Conservation (phyloP, 2,329 filamentous ascomycete genomes). For the Pyrenophora teres region DNA sequence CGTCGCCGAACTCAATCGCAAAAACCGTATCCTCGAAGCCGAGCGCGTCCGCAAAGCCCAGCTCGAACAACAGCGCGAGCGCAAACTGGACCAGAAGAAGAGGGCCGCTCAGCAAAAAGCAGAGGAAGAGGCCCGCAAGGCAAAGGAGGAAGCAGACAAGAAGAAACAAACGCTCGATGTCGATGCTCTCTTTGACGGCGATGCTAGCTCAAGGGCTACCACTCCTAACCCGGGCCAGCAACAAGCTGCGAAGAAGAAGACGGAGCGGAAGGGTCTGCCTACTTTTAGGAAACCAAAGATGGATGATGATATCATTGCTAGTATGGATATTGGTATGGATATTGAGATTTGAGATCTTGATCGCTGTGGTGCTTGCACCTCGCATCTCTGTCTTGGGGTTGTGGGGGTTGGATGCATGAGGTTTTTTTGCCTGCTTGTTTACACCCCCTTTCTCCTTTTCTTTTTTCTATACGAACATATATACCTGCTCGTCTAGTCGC, state of each 20-base stretch:
- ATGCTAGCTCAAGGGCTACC: conserved; percentile 47
- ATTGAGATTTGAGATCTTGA: conserved; percentile 69
- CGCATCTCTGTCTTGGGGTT: no score
- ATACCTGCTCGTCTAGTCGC: no score
- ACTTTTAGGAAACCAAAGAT: conserved; percentile 77
- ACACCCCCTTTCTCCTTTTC: no score
- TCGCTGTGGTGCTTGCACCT: no score
- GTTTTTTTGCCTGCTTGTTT: no score
- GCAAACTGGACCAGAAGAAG: conserved; percentile 42
- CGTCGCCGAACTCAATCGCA: conserved; percentile 79
- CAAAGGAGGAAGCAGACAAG: conserved; percentile 38
- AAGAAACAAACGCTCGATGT: conserved; percentile 43
- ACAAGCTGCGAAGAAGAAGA: conserved; percentile 56
- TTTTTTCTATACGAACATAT: no score
- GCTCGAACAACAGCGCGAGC: conserved; percentile 67
- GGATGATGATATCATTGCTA: conserved; percentile 91
- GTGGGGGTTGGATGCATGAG: no score
- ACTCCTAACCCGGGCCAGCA: conserved; percentile 52
- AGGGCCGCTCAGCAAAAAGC: conserved; percentile 54
- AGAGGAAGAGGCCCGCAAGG: conserved; percentile 58
- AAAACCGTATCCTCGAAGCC: conserved; percentile 82
- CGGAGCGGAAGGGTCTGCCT: conserved; percentile 60
- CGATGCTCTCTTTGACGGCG: conserved; percentile 56
- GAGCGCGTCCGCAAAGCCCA: conserved; percentile 91
- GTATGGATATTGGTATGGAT: conserved; percentile 88